These are phyloP conservation scores for Diutina ranongensis DNA, from an alignment of 1,139 yeast genomes.

Conservation along the genomic window DNA sequence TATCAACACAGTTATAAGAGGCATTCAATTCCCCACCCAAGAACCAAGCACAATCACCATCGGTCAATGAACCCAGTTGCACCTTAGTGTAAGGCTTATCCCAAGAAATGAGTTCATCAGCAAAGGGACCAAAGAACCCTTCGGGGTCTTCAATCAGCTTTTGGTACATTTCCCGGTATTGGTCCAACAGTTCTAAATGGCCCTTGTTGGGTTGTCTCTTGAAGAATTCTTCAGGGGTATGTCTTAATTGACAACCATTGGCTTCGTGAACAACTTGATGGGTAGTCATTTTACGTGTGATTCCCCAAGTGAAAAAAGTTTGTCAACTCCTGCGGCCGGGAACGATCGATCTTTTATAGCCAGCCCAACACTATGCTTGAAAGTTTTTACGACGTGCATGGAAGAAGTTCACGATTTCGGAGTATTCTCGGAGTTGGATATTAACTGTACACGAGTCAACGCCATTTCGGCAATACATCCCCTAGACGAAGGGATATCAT, in stretches of 20 bases:
- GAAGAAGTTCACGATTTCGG: neutral
- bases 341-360: neutral
- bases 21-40: slow-evolving; percentile 91
- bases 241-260: slow-evolving; percentile 47
- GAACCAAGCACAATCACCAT: slow-evolving; percentile 90
- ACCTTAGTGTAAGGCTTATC: slow-evolving; percentile 72
- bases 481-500: no score
- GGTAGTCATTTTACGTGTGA: slow-evolving; percentile 4
- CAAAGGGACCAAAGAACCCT: slow-evolving; percentile 73
- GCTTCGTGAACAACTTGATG: slow-evolving; percentile 73
- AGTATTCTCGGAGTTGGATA: slow-evolving; percentile 4
- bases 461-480: no score
- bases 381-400: slow-evolving; percentile 4
- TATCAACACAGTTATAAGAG: slow-evolving; percentile 89
- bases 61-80: slow-evolving; percentile 55
- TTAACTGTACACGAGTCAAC: no score
- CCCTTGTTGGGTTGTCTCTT: slow-evolving; percentile 57
- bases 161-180: slow-evolving; percentile 62
- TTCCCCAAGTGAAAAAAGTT: neutral
- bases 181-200: slow-evolving; percentile 40
- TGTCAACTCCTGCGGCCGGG: neutral
- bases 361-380: neutral
- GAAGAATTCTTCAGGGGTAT: slow-evolving; percentile 67
- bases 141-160: slow-evolving; percentile 77
- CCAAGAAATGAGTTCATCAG: slow-evolving; percentile 74